Conservation (phyloP, 2,329 filamentous ascomycete genomes). For the Fusarium sambucinum region DNA sequence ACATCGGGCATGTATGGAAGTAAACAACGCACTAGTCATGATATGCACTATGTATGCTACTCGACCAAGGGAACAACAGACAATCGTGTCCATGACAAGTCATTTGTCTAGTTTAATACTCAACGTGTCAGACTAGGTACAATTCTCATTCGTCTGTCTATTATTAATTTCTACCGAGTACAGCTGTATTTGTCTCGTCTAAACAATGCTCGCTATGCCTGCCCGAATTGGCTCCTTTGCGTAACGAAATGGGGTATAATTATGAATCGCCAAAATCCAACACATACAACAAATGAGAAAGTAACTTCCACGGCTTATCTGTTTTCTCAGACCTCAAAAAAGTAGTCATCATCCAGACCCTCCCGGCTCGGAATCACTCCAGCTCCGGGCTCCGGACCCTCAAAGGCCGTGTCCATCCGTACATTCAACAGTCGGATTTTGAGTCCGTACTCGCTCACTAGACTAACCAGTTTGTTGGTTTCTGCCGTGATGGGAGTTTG, state of each 20-base stretch:
- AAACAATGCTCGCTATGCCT: conserved; percentile 42
- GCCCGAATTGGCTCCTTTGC: conserved; percentile 16
- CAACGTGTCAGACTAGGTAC: not conserved
- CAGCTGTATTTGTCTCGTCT: conserved; percentile 19
- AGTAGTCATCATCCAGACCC: conserved; percentile 92
- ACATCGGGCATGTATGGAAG: conserved; percentile 4
- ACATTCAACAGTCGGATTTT: conserved; percentile 95
- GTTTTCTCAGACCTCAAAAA: conserved; percentile 75
- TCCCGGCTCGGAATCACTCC: conserved; percentile 84
- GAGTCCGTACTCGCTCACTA: conserved; percentile 90
- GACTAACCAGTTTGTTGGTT: conserved; percentile 87
- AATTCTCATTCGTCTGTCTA: not conserved
- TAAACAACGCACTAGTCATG: conserved; percentile 3
- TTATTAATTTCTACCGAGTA: conserved; percentile 6
- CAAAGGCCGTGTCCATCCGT: conserved; percentile 80
- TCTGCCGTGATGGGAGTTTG: conserved; percentile 97
- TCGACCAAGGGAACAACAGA: not conserved
- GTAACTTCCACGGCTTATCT: conserved; percentile 3
- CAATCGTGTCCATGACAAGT: not conserved
- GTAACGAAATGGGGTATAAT: conserved; percentile 40
- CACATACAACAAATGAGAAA: conserved; percentile 36
- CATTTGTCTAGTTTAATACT: not conserved
- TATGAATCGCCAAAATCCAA: conserved; percentile 41
- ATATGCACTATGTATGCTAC: conserved; percentile 3
- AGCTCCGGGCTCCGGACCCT: conserved; percentile 74